Base-by-base conservation (phyloP, 352 stramenopile species). In the Lagenidium giganteum region DNA sequence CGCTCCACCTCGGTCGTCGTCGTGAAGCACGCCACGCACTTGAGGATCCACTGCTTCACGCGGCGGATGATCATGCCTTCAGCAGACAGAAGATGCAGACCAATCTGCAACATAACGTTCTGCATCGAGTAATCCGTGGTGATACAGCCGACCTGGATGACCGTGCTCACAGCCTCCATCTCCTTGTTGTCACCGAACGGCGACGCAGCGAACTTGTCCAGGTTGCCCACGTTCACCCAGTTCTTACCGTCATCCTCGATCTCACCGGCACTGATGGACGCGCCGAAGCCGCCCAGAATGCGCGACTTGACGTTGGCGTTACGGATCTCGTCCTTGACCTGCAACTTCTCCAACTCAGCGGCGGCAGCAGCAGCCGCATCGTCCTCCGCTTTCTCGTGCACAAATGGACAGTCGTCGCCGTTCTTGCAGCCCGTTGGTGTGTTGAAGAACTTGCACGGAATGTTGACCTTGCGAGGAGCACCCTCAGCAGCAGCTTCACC, bases 1-100 rank as follows among this genome's bases (percentile, higher is more conserved):
- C 91, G 75, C 27, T 82, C 71, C 79, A 96, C 90, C 53, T 98
- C 87, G 2, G 70, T 93, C 51, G 74, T 97, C 61, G 60, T 98
- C 39, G 93, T 95, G 65, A 97, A 98, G 61, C 97, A 99, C 20
- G 95, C 94, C 25, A 93, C 84, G 54, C 97, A 99, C 37, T 96
- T 93, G 23, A 98, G 82, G 18, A 99, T 97, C 93, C 95, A 99
- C 48, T 96, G 79, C 64, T 93, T 91, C 18, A 94, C 80, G 24
- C 83, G 80, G 60, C 85, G 84, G 51, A 94, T 92, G 30, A 85
- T 57, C 82, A 92, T 90, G 34, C 82, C 82, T 8, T 94, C 82
- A 0, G 70, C 80, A 12, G 77, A 91, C 16, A 94, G 46, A 30
- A 92, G 68, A 16, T 77, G 69, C 38, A 94, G 44, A 7, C 82